These are phyloP conservation scores for Candida awuae DNA, from an alignment of 805 yeast genomes.

Conservation along the genomic window DNA sequence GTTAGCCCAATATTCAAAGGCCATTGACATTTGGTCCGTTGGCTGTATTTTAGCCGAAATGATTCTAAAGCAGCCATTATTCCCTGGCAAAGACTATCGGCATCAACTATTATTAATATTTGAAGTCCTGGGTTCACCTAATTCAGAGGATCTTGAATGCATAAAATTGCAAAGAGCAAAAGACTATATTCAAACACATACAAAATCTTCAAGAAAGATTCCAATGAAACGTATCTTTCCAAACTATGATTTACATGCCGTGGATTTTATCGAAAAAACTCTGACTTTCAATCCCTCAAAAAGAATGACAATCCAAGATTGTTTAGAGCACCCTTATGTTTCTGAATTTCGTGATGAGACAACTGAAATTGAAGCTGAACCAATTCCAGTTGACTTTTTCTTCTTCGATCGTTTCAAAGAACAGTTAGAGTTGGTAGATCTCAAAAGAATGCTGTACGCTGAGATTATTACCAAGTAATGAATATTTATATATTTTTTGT, in stretches of 20 bases:
- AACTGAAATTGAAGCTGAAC: constrained; percentile 56
- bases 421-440: constrained; percentile 40
- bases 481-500: background rate
- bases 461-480: constrained; percentile 35
- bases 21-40: constrained; percentile 74
- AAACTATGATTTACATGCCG: constrained; percentile 39
- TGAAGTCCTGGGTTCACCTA: constrained; percentile 66
- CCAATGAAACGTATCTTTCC: constrained; percentile 45
- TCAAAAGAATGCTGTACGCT: constrained; percentile 44
- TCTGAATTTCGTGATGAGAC: constrained; percentile 59
- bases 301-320: constrained; percentile 75
- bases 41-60: constrained; percentile 74
- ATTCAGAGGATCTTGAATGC: constrained; percentile 62
- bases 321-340: constrained; percentile 74
- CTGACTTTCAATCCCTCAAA: constrained; percentile 74
- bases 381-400: constrained; percentile 48
- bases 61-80: constrained; percentile 51
- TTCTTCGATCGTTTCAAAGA: constrained; percentile 48
- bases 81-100: constrained; percentile 70
- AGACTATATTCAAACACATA: constrained; percentile 56
- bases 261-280: constrained; percentile 63
- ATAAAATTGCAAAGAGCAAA: constrained; percentile 70
- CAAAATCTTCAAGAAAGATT: constrained; percentile 41
- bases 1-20: constrained; percentile 62
- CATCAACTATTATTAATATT: constrained; percentile 60